Percentiles rank a stretch among this genome's conserved stretches.
Conservation (phyloP, 176 grass and related monocot genomes). For the Metroxylon sagu region DNA sequence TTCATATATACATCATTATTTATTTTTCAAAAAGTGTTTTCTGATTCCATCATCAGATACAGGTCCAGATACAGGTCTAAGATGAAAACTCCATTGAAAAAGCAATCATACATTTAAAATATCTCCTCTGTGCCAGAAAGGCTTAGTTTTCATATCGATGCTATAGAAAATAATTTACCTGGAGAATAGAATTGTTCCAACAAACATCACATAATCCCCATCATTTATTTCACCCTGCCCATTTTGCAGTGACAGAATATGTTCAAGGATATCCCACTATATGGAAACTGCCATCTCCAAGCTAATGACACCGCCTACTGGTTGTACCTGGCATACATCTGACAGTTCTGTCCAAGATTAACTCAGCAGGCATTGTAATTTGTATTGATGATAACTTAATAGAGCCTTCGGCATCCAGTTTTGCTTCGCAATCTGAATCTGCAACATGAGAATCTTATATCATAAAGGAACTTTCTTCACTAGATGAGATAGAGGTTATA, state of each 20-base stretch:
- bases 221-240: conserved; percentile 63
- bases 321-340: conserved; percentile 53
- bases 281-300: conserved; percentile 73
- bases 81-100: too few species aligned
- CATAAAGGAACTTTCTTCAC: conserved; percentile 24
- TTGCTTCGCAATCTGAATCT: conserved; percentile 19
- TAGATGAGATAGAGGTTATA: conserved; percentile 13
- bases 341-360: conserved; percentile 54
- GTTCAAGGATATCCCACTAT: conserved; percentile 46
- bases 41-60: too few species aligned
- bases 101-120: too few species aligned
- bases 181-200: conserved; percentile 66
- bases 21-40: too few species aligned
- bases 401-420: conserved; percentile 5
- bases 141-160: conserved; percentile 1
- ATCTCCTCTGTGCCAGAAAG: not conserved
- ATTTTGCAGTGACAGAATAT: conserved; percentile 75
- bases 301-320: conserved; percentile 39
- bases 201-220: conserved; percentile 79
- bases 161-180: conserved; percentile 49
- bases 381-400: conserved; percentile 7
- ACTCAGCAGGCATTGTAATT: conserved; percentile 23
- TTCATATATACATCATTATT: too few species aligned
- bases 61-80: too few species aligned
- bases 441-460: conserved; percentile 24